phyloP scores from a whole-genome alignment of 1,284 basidiomycete species.

The Ustilago sp. region DNA sequence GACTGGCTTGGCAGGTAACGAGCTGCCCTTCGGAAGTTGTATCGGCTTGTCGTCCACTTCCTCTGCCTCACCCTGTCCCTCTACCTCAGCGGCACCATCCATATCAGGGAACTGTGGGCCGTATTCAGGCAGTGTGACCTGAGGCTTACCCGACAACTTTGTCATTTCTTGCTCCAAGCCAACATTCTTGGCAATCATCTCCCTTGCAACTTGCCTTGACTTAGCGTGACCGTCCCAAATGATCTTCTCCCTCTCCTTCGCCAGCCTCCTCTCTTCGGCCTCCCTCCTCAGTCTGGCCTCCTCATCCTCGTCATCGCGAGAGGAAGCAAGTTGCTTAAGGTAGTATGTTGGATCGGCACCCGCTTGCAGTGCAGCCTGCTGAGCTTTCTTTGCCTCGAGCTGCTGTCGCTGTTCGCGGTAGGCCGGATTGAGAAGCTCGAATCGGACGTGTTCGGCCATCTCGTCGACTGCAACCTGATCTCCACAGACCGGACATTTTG shows the following conservation, averaged over 20 bases:
- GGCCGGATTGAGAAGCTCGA: slow-evolving; percentile 94
- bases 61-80: slow-evolving; percentile 2
- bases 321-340: slow-evolving; percentile 62
- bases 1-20: slow-evolving; percentile 32
- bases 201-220: slow-evolving; percentile 49
- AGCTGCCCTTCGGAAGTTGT: slow-evolving; percentile 20
- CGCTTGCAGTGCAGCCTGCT: slow-evolving; percentile 60
- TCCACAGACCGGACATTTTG: slow-evolving; percentile 90
- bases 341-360: slow-evolving; percentile 66
- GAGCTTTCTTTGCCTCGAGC: slow-evolving; percentile 63
- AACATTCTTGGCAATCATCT: slow-evolving; percentile 48
- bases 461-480: slow-evolving; percentile 94
- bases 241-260: slow-evolving; percentile 65
- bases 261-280: slow-evolving; percentile 56
- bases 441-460: slow-evolving; percentile 96
- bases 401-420: slow-evolving; percentile 66
- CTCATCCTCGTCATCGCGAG: slow-evolving; percentile 63
- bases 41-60: slow-evolving; percentile 30
- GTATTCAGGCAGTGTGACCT: slow-evolving; percentile 33
- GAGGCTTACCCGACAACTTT: slow-evolving; percentile 44
- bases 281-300: slow-evolving; percentile 55
- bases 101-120: slow-evolving; percentile 48
- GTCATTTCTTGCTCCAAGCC: slow-evolving; percentile 55
- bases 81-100: slow-evolving; percentile 10
- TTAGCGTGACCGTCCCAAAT: slow-evolving; percentile 68